phyloP scores from a whole-genome alignment of 495 filamentous ascomycete genomes.

The Letharia lupina region DNA sequence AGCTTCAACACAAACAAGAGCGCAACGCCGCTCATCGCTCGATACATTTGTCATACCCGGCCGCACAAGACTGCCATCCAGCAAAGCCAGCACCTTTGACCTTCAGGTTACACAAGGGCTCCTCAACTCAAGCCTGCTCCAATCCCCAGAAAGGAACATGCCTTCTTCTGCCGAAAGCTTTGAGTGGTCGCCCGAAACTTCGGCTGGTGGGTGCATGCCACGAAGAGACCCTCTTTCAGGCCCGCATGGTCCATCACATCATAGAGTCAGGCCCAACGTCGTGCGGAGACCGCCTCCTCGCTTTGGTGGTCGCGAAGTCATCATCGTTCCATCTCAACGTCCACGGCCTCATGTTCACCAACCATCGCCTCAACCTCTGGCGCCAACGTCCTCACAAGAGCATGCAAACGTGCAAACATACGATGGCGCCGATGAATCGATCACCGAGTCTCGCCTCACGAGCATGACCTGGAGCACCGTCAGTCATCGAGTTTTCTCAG shows the following conservation, averaged over 20 bases:
- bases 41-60: conserved; percentile 23
- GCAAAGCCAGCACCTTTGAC: conserved; percentile 17
- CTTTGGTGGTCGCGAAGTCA: conserved; percentile 14
- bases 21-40: conserved; percentile 18
- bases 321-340: conserved; percentile 11
- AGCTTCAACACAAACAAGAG: not conserved
- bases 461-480: conserved; percentile 26
- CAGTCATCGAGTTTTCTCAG: conserved; percentile 20
- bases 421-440: conserved; percentile 17
- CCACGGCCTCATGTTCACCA: conserved; percentile 4
- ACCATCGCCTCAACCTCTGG: not conserved
- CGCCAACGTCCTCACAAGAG: not conserved
- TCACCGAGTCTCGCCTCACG: conserved; percentile 21
- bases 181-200: not conserved
- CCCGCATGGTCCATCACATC: not conserved
- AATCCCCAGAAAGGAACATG: not conserved
- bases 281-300: conserved; percentile 4
- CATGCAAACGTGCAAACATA: conserved; percentile 7
- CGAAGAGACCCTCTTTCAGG: not conserved
- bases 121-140: conserved; percentile 15
- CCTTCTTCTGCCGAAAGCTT: not conserved
- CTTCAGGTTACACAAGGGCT: conserved; percentile 24
- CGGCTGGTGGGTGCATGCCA: not conserved
- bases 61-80: conserved; percentile 21
- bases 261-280: conserved; percentile 2